phyloP scores from a whole-genome alignment of 2,329 filamentous ascomycete genomes.

The Aspergillus quadrilineatus region DNA sequence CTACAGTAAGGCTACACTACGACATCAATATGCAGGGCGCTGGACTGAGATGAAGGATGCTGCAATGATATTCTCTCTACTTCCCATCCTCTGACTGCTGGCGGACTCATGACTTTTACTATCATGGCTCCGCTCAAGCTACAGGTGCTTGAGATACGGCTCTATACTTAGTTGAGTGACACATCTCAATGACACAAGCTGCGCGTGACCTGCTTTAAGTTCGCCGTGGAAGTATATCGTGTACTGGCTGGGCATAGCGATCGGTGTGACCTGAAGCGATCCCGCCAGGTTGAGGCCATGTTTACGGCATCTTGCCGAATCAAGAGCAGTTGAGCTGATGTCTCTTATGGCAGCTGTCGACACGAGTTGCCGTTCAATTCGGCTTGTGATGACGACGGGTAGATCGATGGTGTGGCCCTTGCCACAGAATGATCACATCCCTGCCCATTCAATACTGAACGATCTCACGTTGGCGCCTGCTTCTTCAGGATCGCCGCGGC shows the following conservation, averaged over 20 bases:
- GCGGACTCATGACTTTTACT: not conserved
- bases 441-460: constrained; percentile 91
- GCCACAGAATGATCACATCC: constrained; percentile 62
- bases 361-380: not conserved
- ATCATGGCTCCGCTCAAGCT: not conserved
- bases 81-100: not conserved
- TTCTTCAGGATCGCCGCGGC: constrained; percentile 37
- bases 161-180: not conserved
- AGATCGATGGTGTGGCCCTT: not conserved
- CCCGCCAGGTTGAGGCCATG: not conserved
- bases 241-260: not conserved
- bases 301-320: not conserved
- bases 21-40: not conserved
- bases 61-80: not conserved
- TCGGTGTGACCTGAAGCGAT: not conserved
- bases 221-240: not conserved
- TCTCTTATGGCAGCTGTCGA: not conserved
- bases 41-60: not conserved
- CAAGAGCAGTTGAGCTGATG: not conserved
- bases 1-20: not conserved
- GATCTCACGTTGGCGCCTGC: constrained; percentile 55
- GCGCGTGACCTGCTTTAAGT: not conserved
- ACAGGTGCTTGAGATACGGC: not conserved
- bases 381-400: not conserved
- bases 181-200: not conserved